phyloP scores from a whole-genome alignment of 768 basidiomycete species.

The Xerocomellus intermedius region DNA sequence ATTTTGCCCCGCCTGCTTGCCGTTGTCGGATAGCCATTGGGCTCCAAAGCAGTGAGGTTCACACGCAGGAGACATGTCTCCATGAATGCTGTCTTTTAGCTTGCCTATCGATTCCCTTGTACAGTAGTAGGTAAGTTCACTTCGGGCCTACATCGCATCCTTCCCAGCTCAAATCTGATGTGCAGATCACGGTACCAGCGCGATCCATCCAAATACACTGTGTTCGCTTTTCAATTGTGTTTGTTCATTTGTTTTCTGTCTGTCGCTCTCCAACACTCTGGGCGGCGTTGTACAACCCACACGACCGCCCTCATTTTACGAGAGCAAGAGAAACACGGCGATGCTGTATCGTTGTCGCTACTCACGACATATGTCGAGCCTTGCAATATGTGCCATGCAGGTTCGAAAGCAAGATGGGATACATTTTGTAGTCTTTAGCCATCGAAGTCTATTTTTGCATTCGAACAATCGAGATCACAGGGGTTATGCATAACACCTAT shows the following conservation, averaged over 20 bases:
- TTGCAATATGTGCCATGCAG: constrained; percentile 27
- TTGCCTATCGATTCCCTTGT: neutral
- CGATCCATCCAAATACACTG: constrained; percentile 3
- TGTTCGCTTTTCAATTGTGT: neutral
- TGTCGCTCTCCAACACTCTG: constrained; percentile 95
- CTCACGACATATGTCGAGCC: constrained; percentile 38
- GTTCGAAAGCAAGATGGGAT: constrained; percentile 38
- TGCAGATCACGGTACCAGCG: neutral
- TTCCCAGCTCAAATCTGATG: neutral
- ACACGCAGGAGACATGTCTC: constrained; percentile 46
- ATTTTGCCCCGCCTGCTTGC: constrained; percentile 41
- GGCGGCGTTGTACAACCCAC: constrained; percentile 65
- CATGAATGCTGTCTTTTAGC: neutral
- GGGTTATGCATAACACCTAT: constrained; percentile 18
- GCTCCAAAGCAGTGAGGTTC: constrained; percentile 44
- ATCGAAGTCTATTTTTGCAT: neutral
- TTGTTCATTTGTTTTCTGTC: neutral
- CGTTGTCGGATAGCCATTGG: constrained; percentile 23
- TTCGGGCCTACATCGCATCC: neutral
- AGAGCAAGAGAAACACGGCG: constrained; percentile 64
- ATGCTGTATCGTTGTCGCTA: constrained; percentile 24
- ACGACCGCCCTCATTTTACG: constrained; percentile 95
- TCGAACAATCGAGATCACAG: neutral
- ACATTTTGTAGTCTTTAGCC: constrained; percentile 13
- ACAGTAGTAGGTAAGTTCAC: constrained; percentile 21